phyloP scores from a whole-genome alignment of 345 rosid genomes.

The Turnera subulata region DNA sequence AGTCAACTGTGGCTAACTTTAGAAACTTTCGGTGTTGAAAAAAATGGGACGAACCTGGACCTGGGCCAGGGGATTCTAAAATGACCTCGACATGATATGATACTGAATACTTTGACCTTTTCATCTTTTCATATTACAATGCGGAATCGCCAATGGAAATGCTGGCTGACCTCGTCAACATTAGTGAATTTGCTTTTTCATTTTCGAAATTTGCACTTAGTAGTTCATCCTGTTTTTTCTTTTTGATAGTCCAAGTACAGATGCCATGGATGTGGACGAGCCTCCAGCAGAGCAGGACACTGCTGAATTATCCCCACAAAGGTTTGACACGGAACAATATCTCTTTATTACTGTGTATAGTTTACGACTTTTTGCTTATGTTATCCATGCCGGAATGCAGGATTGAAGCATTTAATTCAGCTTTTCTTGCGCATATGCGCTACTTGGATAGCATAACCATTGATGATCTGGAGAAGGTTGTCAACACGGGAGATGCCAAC shows the following conservation, averaged over 20 bases:
- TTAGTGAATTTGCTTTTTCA: too few species aligned
- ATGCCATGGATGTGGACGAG: conserved; percentile 86
- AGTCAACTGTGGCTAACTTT: too few species aligned
- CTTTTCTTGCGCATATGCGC: conserved; percentile 82
- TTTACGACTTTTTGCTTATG: neutral
- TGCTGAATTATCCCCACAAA: conserved; percentile 48
- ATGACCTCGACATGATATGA: too few species aligned
- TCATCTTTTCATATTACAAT: too few species aligned
- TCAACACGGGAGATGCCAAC: conserved; percentile 45
- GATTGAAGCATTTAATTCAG: conserved; percentile 62
- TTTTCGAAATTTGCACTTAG: neutral
- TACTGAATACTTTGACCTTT: too few species aligned
- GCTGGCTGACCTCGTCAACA: too few species aligned
- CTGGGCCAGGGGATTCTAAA: too few species aligned
- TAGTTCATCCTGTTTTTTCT: neutral
- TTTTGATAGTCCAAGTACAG: conserved; percentile 17
- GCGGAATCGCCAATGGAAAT: too few species aligned
- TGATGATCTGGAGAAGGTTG: conserved; percentile 61
- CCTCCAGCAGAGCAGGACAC: conserved; percentile 44
- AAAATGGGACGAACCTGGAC: too few species aligned
- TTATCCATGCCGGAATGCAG: conserved; percentile 32
- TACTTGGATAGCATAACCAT: conserved; percentile 64
- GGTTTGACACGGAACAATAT: conserved; percentile 31
- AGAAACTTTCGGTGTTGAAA: too few species aligned
- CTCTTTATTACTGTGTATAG: neutral